Conservation (phyloP, 2,329 filamentous ascomycete genomes). For the Scedosporium apiospermum region DNA sequence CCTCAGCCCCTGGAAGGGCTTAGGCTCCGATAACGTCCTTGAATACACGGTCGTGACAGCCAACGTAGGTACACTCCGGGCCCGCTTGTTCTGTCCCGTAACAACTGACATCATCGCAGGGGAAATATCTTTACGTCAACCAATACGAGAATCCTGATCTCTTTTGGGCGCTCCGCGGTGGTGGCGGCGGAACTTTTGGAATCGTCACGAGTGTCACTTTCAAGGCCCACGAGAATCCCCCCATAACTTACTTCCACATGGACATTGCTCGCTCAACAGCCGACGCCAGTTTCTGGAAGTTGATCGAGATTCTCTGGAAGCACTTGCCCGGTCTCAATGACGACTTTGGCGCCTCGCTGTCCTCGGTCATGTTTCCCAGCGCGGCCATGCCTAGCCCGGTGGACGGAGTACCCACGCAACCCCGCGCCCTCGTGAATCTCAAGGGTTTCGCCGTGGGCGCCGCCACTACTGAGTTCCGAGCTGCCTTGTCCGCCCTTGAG, state of each 20-base stretch:
- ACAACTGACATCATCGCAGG: constrained; percentile 12
- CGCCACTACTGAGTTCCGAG: neutral
- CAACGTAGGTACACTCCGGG: neutral
- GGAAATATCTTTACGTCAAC: constrained; percentile 32
- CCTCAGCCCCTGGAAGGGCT: constrained; percentile 30
- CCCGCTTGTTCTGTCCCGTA: neutral
- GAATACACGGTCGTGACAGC: constrained; percentile 35
- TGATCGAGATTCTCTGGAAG: neutral
- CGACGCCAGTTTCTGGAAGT: neutral
- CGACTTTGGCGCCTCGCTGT: constrained; percentile 18
- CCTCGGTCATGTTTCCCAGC: neutral
- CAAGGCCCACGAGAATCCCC: constrained; percentile 19
- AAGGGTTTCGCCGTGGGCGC: neutral
- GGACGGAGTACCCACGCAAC: neutral
- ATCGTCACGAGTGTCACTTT: constrained; percentile 37
- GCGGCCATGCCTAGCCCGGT: neutral
- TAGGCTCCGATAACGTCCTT: constrained; percentile 39
- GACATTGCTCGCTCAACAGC: neutral
- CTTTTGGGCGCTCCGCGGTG: constrained; percentile 54
- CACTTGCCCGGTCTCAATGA: constrained; percentile 33
- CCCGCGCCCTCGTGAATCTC: neutral
- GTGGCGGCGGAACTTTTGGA: constrained; percentile 49
- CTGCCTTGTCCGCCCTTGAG: constrained; percentile 1
- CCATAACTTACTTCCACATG: neutral
- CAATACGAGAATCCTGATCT: constrained; percentile 40